These are phyloP conservation scores for Hygrophorus russula DNA, from an alignment of 768 basidiomycete genomes.

Conservation along the genomic window DNA sequence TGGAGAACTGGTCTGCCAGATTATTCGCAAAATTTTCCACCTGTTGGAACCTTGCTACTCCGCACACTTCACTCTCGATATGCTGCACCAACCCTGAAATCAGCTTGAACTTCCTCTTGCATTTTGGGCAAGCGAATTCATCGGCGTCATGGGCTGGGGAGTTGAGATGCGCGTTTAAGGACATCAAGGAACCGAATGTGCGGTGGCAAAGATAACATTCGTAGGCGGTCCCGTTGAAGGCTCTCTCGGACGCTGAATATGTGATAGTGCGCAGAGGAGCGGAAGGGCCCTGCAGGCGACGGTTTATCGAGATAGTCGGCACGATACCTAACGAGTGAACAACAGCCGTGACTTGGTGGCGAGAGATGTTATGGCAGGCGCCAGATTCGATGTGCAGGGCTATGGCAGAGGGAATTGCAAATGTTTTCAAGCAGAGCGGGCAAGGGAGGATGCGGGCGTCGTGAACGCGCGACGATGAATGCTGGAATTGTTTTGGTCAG, in stretches of 20 bases:
- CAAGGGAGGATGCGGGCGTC: conserved; percentile 15
- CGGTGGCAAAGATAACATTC: conserved; percentile 30
- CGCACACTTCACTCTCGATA: conserved; percentile 29
- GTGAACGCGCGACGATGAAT: conserved; percentile 18
- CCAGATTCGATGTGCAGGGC: conserved; percentile 30
- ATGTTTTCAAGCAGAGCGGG: conserved; percentile 21
- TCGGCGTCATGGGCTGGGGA: conserved; percentile 27
- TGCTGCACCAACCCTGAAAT: conserved; percentile 33
- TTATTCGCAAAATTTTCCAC: conserved; percentile 17
- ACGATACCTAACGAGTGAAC: conserved; percentile 21
- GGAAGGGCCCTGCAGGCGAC: conserved; percentile 15
- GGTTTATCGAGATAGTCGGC: conserved; percentile 23
- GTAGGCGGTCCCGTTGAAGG: conserved; percentile 29
- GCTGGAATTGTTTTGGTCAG: conserved; percentile 9
- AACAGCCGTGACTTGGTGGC: conserved; percentile 24
- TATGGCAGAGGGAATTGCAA: conserved; percentile 25
- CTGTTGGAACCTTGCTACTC: conserved; percentile 19
- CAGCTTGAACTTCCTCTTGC: conserved; percentile 21
- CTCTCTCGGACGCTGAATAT: conserved; percentile 18
- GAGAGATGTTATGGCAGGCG: conserved; percentile 20
- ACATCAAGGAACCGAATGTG: conserved; percentile 17
- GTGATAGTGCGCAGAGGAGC: conserved; percentile 8
- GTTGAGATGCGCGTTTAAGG: conserved; percentile 24
- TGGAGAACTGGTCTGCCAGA: conserved; percentile 19
- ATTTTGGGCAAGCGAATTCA: conserved; percentile 34